These are phyloP conservation scores for Microsporum ferrugineum DNA, from an alignment of 2,329 filamentous ascomycete genomes.

Conservation along the genomic window DNA sequence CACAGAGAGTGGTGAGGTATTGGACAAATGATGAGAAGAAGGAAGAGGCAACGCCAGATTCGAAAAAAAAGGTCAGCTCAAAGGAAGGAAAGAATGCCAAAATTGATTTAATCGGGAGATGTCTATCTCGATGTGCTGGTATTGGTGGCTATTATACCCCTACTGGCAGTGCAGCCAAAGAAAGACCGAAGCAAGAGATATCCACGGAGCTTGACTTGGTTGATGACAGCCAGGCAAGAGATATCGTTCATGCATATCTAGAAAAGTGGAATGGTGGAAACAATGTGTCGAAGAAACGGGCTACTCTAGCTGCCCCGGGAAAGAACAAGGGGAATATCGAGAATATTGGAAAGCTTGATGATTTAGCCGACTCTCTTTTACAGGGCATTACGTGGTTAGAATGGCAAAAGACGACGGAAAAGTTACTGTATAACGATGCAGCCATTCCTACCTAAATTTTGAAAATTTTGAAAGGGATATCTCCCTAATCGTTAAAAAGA, in stretches of 20 bases:
- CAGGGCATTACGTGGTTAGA: constrained; percentile 66
- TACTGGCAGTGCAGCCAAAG: neutral
- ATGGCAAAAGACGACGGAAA: constrained; percentile 47
- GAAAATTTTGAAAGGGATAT: neutral
- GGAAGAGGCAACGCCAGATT: constrained; percentile 7
- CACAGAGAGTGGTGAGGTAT: constrained; percentile 45
- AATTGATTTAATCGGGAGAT: constrained; percentile 49
- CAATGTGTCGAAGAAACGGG: constrained; percentile 3
- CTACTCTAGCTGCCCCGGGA: neutral
- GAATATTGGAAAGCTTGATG: constrained; percentile 55
- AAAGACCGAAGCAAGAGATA: constrained; percentile 4
- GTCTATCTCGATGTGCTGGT: constrained; percentile 30
- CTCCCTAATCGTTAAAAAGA: neutral
- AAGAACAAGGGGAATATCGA: neutral
- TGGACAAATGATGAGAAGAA: constrained; percentile 35
- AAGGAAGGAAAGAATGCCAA: constrained; percentile 42
- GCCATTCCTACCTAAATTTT: neutral
- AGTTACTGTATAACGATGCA: constrained; percentile 18
- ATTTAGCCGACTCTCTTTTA: constrained; percentile 66
- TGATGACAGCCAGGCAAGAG: constrained; percentile 14
- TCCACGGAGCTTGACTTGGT: constrained; percentile 20
- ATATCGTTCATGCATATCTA: constrained; percentile 22
- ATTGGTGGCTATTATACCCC: neutral
- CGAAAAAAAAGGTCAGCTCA: constrained; percentile 15
- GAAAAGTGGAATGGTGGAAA: constrained; percentile 20